Evolutionary conservation across 2,329 filamentous ascomycete genomes (phyloP), one percentile per base, ranked within the genome.

Genomic region (Fusarium stilboides): DNA sequence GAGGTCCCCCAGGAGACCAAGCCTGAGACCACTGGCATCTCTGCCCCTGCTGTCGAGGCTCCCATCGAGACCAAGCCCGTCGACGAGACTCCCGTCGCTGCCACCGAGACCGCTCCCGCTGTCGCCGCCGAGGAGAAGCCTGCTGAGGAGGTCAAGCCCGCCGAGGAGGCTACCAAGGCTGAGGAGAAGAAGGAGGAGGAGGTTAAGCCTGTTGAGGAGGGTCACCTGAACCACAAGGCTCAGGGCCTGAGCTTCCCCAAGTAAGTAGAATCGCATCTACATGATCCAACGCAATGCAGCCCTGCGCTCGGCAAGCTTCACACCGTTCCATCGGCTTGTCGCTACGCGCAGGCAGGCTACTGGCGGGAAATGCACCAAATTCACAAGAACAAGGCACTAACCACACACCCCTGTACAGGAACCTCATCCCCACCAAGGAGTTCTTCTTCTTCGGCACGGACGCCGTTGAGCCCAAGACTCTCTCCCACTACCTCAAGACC

Each of bases 391-490:
- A 24, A 3, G 7, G 6, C 70, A 56, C 75, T 80, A 70, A 78
- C 73, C 36, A 8, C 22, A 26, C 28, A 8, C 31, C 40, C 34
- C 20, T 22, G 1, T 9, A 33, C 74, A 97, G 93, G 89, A 92
- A 94, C 81, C 88, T 98, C 77, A 90, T 93, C 75, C 94, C 94
- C 84, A 89, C 91, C 80, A 98, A 98, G 89, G 94, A 94, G 80
- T 93, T 93, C 85, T 98, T 98, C 85, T 94, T 91, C 88, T 93
- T 95, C 83, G 89, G 90, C 74, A 85, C 88, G 50, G 92, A 94
- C 57, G 83, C 92, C 50, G 81, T 97, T 63, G 89, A 94, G 77
- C 83, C 89, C 74, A 91, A 95, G 82, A 87, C 91, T 78, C 87
- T 98, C 59, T 82, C 86, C 73, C 83, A 87, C 75, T 98, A 95